Base-by-base conservation (phyloP, 495 filamentous ascomycete genomes). In the Cudoniella acicularis region DNA sequence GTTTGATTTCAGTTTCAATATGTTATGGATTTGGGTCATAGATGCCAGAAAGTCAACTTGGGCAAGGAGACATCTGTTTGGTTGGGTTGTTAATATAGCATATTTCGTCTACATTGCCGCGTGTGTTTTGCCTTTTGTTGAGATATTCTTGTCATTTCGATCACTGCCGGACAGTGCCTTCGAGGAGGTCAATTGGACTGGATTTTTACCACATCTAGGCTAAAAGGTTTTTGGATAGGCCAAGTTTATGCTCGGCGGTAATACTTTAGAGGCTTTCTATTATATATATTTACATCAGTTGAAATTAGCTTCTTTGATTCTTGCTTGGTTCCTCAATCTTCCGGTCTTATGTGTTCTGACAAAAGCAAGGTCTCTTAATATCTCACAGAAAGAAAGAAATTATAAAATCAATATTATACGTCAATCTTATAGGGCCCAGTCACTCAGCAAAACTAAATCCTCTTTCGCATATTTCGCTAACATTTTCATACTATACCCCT, bases 1-100 rank as follows among this genome's bases (percentile, higher is more conserved):
- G 23, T 25, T 51, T 21, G 18, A 49, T 18, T 46, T 49, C 10
- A 53, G 25, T 45, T 60, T 49, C 17, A 64, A 41, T 42, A 21
- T 61, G 46, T 17, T 61, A 17, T 59, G 62, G 56, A 59, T 61
- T 9, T 64, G 62, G 62, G 62, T 36, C 13, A 36, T 36, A 36
- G 30, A 36, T 36, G 30, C 30, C 4, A 36, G 52, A 13, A 56
- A 60, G 21, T 18, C 18, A 8, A 22, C 48, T n/a, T 22, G 16
- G 22, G 9, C 8, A 8, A 25, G 22, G 8, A 25, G 18, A n/a
- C 6, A 22, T 51, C 22, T 51, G 9, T 16, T n/a, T 13, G 8
- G n/a, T 9, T 51, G 48, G 48, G 48, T 16, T 24, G 17, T 26
- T 8, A 22, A 51, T 51, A 3, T 22, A 2, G 16, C 48, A 4